Evolutionary conservation across 805 yeast genomes (phyloP).

Genomic region (Pichia phayaonensis): DNA sequence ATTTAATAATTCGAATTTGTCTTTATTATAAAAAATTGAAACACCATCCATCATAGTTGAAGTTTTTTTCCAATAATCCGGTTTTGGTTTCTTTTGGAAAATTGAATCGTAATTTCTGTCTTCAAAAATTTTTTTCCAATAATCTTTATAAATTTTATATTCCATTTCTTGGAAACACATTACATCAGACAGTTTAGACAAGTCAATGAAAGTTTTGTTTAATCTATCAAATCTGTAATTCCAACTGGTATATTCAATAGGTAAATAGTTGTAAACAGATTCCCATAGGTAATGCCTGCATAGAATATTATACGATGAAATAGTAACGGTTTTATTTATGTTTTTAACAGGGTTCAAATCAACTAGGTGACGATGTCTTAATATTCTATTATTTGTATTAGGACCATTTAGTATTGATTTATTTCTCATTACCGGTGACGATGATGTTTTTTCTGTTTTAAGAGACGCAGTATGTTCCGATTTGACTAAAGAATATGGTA

Average conservation of each 20-base stretch:
- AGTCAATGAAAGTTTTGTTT: slow-evolving; percentile 30
- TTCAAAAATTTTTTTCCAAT: slow-evolving; percentile 19
- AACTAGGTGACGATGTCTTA: slow-evolving; percentile 18
- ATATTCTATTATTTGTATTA: slow-evolving; percentile 11
- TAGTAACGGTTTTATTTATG: slow-evolving; percentile 17
- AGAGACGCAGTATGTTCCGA: neutral
- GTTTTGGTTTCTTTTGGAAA: slow-evolving; percentile 43
- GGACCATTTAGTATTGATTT: neutral
- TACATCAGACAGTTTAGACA: slow-evolving; percentile 36
- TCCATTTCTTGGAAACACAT: slow-evolving; percentile 44
- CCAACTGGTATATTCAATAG: slow-evolving; percentile 42
- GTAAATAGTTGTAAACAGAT: slow-evolving; percentile 44
- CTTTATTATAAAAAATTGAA: slow-evolving; percentile 42
- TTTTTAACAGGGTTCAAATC: slow-evolving; percentile 2
- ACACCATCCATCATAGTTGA: slow-evolving; percentile 52
- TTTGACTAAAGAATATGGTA: neutral
- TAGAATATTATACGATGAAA: slow-evolving; percentile 30
- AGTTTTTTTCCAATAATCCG: slow-evolving; percentile 44
- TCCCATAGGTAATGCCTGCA: slow-evolving; percentile 51
- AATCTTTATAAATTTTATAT: slow-evolving; percentile 20
- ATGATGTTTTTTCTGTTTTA: neutral
- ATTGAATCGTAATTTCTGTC: slow-evolving; percentile 36
- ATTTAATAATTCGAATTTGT: slow-evolving; percentile 37
- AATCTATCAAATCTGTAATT: slow-evolving; percentile 38
- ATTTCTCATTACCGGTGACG: neutral